These are phyloP conservation scores for Coemansia sp. DNA, from an alignment of 192 early-diverging fungal species.

Conservation along the genomic window DNA sequence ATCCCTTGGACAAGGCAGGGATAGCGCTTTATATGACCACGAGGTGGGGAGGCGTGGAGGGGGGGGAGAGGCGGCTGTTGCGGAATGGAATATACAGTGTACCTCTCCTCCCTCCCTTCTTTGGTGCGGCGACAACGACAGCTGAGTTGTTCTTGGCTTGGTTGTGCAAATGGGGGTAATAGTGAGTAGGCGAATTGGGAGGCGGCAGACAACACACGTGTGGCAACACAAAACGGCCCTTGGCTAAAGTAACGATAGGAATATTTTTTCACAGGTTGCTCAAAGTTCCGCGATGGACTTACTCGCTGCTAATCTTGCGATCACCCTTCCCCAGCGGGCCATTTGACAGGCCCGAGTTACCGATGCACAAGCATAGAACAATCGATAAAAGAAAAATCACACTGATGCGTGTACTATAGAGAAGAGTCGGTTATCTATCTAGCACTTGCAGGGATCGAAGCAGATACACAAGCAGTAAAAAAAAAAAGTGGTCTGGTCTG, in stretches of 20 bases:
- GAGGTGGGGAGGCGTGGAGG: not conserved
- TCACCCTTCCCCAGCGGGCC: not conserved
- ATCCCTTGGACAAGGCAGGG: not conserved
- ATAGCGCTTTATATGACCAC: not conserved
- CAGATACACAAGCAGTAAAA: not conserved
- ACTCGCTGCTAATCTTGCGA: not conserved
- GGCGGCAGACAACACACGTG: not conserved
- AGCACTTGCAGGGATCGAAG: not conserved
- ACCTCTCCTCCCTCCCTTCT: not conserved
- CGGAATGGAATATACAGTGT: not conserved
- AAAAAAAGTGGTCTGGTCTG: not conserved
- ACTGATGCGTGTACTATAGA: not conserved
- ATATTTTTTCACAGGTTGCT: not conserved
- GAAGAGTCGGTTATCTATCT: not conserved
- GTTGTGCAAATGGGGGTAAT: not conserved
- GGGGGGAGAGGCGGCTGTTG: not conserved
- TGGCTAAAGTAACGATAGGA: not conserved
- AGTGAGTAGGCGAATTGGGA: constrained; percentile 3
- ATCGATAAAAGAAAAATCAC: not conserved
- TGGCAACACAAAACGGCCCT: not conserved
- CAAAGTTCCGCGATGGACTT: not conserved
- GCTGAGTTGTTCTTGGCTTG: not conserved
- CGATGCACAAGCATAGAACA: not conserved
- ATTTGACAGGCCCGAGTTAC: not conserved
- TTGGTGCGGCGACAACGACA: not conserved